phyloP scores from a whole-genome alignment of 306 rosid genomes.

The Corylus heterophylla region DNA sequence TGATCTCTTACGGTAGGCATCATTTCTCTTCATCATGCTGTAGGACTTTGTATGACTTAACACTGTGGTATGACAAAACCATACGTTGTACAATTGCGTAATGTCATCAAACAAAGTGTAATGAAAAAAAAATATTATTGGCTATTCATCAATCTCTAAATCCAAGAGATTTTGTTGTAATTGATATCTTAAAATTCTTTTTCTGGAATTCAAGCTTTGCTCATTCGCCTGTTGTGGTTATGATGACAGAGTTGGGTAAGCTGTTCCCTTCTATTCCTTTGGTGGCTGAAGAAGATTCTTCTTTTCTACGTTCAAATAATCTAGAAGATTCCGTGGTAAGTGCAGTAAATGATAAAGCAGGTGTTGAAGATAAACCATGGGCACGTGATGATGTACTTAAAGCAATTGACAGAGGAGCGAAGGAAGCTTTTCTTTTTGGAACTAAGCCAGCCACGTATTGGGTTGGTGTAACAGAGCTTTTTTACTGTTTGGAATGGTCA shows the following conservation, averaged over 20 bases:
- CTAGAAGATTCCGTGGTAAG: constrained; percentile 55
- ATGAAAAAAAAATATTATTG: not conserved
- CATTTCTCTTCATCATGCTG: not conserved
- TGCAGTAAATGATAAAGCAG: constrained; percentile 47
- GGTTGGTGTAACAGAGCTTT: constrained; percentile 53
- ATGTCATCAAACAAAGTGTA: not conserved
- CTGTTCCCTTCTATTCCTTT: constrained; percentile 82
- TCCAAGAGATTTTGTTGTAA: not conserved
- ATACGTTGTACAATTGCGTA: not conserved
- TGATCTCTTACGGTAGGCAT: not conserved
- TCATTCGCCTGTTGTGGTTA: constrained; percentile 25
- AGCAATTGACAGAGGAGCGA: constrained; percentile 90
- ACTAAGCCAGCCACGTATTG: constrained; percentile 83
- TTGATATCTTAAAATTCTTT: not conserved
- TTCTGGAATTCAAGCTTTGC: not conserved
- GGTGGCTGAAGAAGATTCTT: constrained; percentile 97
- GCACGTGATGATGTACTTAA: constrained; percentile 61
- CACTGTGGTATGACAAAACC: not conserved
- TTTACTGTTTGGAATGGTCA: constrained; percentile 11
- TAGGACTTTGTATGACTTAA: not conserved
- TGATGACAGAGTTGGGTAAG: constrained; percentile 65
- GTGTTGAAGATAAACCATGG: constrained; percentile 39
- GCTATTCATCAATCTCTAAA: not conserved
- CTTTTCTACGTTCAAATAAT: constrained; percentile 61
- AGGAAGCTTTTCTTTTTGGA: constrained; percentile 63